These are phyloP conservation scores for Mayamaea pseudoterrestris DNA, from an alignment of 108 stramenopile genomes.

Conservation along the genomic window DNA sequence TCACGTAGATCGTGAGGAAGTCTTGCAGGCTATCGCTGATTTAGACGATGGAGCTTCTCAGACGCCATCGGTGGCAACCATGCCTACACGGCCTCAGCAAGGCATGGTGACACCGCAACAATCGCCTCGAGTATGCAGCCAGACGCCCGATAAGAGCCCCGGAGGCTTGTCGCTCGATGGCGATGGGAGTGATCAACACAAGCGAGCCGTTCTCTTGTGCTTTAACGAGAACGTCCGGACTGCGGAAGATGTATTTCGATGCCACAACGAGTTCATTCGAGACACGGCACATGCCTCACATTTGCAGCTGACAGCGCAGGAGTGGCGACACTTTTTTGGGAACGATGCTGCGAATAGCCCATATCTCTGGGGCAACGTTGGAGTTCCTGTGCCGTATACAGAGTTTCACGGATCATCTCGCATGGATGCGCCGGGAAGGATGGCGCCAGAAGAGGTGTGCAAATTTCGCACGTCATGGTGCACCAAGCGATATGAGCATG, in stretches of 20 bases:
- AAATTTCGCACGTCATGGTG: conserved; percentile 79
- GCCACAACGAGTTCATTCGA: conserved; percentile 84
- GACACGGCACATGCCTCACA: conserved; percentile 70
- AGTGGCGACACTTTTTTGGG: conserved; percentile 72
- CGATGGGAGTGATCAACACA: conserved; percentile 39
- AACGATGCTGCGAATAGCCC: conserved; percentile 19
- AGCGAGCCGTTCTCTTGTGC: conserved; percentile 74
- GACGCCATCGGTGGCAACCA: too few relatives aligned
- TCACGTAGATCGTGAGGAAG: conserved; percentile 14
- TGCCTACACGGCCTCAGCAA: not conserved
- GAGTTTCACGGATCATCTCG: not conserved
- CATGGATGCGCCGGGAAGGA: conserved; percentile 32
- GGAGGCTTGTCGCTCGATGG: conserved; percentile 17
- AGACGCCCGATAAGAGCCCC: conserved; percentile 9
- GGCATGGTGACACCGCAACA: conserved; percentile 1
- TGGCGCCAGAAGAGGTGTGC: conserved; percentile 46
- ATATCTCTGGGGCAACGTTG: conserved; percentile 27
- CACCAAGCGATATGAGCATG: conserved; percentile 79
- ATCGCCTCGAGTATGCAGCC: not conserved
- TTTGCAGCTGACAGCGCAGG: conserved; percentile 56
- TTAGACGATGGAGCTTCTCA: not conserved
- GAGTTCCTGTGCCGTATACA: conserved; percentile 17
- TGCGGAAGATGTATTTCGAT: conserved; percentile 75
- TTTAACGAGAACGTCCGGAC: conserved; percentile 85
- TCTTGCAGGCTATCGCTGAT: conserved; percentile 8